Evolutionary conservation across 2,329 filamentous ascomycete genomes (phyloP), one percentile per base, ranked within the genome.

Genomic region (Pyrenophora teres): DNA sequence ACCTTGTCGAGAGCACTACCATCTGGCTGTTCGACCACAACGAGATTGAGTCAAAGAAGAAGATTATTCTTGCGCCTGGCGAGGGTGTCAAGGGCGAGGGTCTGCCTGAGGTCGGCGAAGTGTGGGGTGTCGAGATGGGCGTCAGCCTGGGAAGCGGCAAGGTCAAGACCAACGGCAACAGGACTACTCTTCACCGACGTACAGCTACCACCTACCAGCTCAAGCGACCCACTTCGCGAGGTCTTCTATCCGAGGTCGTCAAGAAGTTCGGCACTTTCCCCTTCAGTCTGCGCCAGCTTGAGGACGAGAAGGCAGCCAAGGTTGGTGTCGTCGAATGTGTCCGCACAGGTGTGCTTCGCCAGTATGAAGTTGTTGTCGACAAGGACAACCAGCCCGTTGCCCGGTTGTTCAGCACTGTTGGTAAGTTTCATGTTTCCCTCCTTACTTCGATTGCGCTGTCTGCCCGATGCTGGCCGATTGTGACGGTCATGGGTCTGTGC

Each of bases 211-310:
- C 91, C 56, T 97, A 96, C 77, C 87, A 87, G 56, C 83, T 99
- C 62, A 99, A 97, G 86, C 88, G 94, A 63, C 91, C 91, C 55
- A 96, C 90, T 62, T 97, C 93, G 45, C 87, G 93, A 73, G 90
- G 95, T 78, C 88, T 93, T 42, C 83, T 97, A 46, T 96, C 92
- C 40, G 94, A 97, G 79, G 88, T 96, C 56, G 88, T 95, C 75
- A 95, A 93, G 86, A 97, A 93, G 81, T 99, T 97, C 72, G 92
- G 93, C 62, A 91, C 86, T 57, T 99, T 99, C 83, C 94, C 94
- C 67, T 99, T 99, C 85, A 96, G 90, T 78, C 83, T 97, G 80
- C 86, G 94, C 72, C 94, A 99, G 80, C 85, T 99, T 57, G 93
- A 97, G 59, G 93, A 97, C 69, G 94, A 99, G 84, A 88, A 93